phyloP scores from a whole-genome alignment of 1,284 basidiomycete genomes.

The Pyrrhoderma lamaoense region DNA sequence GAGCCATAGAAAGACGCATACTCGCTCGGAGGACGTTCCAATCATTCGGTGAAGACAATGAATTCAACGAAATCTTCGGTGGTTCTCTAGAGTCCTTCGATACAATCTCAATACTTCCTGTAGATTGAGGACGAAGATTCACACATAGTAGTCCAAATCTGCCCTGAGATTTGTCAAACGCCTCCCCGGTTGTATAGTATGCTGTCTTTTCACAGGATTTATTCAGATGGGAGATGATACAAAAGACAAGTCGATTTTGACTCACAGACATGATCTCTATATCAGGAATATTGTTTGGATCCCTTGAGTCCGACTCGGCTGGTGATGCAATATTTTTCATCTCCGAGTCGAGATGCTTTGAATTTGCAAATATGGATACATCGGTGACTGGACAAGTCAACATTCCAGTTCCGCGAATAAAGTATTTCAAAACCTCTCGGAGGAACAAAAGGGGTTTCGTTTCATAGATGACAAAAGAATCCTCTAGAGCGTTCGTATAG shows the following conservation, averaged over 20 bases:
- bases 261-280: slow-evolving; percentile 31
- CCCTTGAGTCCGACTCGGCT: slow-evolving; percentile 19
- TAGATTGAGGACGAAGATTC: slow-evolving; percentile 28
- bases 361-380: slow-evolving; percentile 24
- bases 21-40: slow-evolving; percentile 2
- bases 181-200: slow-evolving; percentile 16
- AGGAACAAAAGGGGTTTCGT: slow-evolving; percentile 20
- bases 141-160: slow-evolving; percentile 27
- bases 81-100: slow-evolving; percentile 13
- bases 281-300: slow-evolving; percentile 27
- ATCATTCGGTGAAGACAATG: neutral
- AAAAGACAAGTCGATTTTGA: neutral
- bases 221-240: neutral
- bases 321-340: slow-evolving; percentile 8
- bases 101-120: slow-evolving; percentile 29
- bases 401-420: slow-evolving; percentile 26
- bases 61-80: neutral
- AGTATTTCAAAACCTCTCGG: slow-evolving; percentile 26
- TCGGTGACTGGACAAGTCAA: slow-evolving; percentile 27
- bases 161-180: slow-evolving; percentile 20
- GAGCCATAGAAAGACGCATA: neutral
- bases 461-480: slow-evolving; percentile 24
- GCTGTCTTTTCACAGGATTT: neutral
- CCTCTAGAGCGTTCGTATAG: slow-evolving; percentile 25
- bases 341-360: slow-evolving; percentile 23